These are phyloP conservation scores for Solanum hybrid DNA, from an alignment of 305 asterid species.

Conservation along the genomic window DNA sequence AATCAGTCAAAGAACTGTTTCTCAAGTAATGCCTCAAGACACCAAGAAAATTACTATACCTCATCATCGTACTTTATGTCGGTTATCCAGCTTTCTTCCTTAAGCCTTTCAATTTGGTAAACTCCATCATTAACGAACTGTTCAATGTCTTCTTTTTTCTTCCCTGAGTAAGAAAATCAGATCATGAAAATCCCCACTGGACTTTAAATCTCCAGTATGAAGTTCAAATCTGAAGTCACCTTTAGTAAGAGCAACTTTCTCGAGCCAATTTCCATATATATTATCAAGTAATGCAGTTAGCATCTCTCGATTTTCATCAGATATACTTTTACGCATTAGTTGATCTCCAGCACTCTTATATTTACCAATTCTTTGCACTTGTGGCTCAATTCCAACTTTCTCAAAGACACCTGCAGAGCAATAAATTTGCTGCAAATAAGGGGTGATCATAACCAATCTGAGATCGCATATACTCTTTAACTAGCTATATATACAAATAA, in stretches of 20 bases:
- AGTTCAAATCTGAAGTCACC: constrained; percentile 32
- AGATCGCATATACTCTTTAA: not conserved
- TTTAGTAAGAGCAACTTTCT: constrained; percentile 56
- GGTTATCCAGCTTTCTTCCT: constrained; percentile 94
- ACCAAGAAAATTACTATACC: constrained; percentile 41
- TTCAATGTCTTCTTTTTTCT: constrained; percentile 70
- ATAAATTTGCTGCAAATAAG: constrained; percentile 13
- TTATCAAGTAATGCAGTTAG: constrained; percentile 84
- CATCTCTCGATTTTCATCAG: constrained; percentile 91
- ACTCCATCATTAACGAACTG: constrained; percentile 87
- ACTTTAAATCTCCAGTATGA: not conserved
- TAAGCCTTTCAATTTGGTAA: constrained; percentile 66
- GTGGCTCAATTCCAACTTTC: constrained; percentile 91
- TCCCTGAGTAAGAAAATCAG: constrained; percentile 42
- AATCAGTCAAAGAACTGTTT: not conserved
- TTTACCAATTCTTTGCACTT: constrained; percentile 88
- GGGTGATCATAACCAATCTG: constrained; percentile 11
- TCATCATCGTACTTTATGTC: constrained; percentile 95
- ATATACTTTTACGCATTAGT: constrained; percentile 68
- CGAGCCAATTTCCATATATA: constrained; percentile 77
- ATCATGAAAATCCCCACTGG: not conserved
- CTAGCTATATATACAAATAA: not conserved
- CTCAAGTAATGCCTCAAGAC: not conserved
- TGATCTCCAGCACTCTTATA: constrained; percentile 98
- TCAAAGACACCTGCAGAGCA: constrained; percentile 82